phyloP scores from a whole-genome alignment of 1,284 basidiomycete species.

The Trametes polyzona region DNA sequence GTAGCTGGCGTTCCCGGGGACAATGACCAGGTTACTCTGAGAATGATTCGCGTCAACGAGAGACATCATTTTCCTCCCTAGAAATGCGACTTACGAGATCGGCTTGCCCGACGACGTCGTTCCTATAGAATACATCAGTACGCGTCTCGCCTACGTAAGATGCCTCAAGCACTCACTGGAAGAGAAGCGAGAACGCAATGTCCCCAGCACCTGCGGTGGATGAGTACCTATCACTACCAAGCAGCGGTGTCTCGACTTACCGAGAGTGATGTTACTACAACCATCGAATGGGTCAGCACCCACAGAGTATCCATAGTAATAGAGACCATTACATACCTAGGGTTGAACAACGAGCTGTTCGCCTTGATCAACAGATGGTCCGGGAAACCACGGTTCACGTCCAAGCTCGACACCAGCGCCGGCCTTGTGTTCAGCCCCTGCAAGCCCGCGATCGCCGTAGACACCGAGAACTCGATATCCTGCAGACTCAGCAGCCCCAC shows the following conservation, averaged over 20 bases:
- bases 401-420: constrained; percentile 60
- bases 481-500: constrained; percentile 68
- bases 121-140: background rate
- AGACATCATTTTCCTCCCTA: too few relatives aligned
- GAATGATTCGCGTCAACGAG: background rate
- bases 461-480: constrained; percentile 67
- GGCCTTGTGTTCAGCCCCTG: constrained; percentile 70
- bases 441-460: constrained; percentile 65
- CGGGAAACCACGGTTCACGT: constrained; percentile 72
- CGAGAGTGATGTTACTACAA: constrained; percentile 67
- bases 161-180: constrained; percentile 39
- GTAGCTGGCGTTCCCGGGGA: constrained; percentile 58
- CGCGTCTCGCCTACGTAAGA: too few relatives aligned
- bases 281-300: background rate
- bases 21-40: constrained; percentile 56
- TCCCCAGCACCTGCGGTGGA: constrained; percentile 56
- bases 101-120: constrained; percentile 17
- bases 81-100: constrained; percentile 17
- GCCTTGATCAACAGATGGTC: constrained; percentile 75
- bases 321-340: constrained; percentile 37
- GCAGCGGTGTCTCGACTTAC: too few relatives aligned
- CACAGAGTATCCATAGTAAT: too few relatives aligned
- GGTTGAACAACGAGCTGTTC: constrained; percentile 61
- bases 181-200: constrained; percentile 64
- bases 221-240: too few relatives aligned